Percentiles rank a stretch among this genome's conserved stretches.
Conservation (phyloP, 805 yeast genomes). For the Candida awuae region DNA sequence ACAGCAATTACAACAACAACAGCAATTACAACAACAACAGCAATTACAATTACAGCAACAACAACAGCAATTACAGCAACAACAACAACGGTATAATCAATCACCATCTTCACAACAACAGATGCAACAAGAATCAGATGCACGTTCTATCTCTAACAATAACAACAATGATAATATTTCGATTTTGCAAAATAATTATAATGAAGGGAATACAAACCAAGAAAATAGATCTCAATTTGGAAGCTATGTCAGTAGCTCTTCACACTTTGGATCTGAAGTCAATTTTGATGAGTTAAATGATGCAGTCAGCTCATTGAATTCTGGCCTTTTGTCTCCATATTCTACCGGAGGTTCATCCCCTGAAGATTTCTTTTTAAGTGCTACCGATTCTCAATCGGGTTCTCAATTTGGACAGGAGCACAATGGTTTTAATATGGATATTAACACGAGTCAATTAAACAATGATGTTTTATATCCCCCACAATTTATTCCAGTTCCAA, state of each 20-base stretch:
- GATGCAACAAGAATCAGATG: neutral
- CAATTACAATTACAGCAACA: conserved; percentile 7
- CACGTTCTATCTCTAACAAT: neutral
- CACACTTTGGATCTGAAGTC: conserved; percentile 21
- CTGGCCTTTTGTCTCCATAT: conserved; percentile 29
- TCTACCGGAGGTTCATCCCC: conserved; percentile 33
- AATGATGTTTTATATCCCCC: conserved; percentile 14
- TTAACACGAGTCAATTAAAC: conserved; percentile 2
- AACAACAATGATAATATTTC: neutral
- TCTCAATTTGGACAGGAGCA: conserved; percentile 14
- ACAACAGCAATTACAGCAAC: conserved; percentile 8
- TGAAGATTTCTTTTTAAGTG: conserved; percentile 26
- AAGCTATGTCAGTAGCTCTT: conserved; percentile 15
- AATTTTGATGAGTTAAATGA: conserved; percentile 27
- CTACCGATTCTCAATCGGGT: conserved; percentile 13
- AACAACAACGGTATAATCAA: conserved; percentile 1
- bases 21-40: conserved; percentile 2
- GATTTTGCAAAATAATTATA: neutral
- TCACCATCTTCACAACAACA: conserved; percentile 6
- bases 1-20: conserved; percentile 7
- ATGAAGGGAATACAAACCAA: conserved; percentile 1
- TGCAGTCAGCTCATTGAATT: conserved; percentile 24
- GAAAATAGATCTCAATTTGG: conserved; percentile 13
- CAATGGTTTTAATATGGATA: conserved; percentile 9
- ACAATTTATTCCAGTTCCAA: conserved; percentile 19